phyloP scores from a whole-genome alignment of 1,139 yeast genomes.

The Kazachstania sp. region DNA sequence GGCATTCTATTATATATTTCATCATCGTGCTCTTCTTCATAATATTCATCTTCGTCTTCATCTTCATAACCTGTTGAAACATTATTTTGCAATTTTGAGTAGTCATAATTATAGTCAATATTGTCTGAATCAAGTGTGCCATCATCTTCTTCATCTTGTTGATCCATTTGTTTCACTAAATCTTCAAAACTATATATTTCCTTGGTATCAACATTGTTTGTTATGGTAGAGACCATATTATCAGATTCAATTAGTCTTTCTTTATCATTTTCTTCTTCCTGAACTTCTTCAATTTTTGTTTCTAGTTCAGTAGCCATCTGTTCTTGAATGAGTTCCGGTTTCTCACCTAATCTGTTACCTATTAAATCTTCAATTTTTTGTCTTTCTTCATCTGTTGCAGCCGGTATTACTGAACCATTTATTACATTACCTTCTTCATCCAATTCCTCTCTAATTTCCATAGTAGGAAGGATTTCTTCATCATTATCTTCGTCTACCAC shows the following conservation, averaged over 20 bases:
- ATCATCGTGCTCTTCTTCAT: constrained; percentile 7
- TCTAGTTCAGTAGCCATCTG: constrained; percentile 4
- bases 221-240: background rate
- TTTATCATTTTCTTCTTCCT: background rate
- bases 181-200: constrained; percentile 39
- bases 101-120: constrained; percentile 32
- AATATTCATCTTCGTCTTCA: constrained; percentile 5
- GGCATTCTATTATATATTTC: constrained; percentile 20
- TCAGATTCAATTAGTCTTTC: background rate
- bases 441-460: constrained; percentile 79
- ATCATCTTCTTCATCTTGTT: constrained; percentile 33
- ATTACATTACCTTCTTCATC: constrained; percentile 72
- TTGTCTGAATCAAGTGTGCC: constrained; percentile 36
- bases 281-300: constrained; percentile 2
- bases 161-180: constrained; percentile 28
- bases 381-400: constrained; percentile 13
- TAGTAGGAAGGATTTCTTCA: constrained; percentile 44
- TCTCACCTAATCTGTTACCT: background rate
- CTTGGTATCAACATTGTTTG: constrained; percentile 34
- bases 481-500: constrained; percentile 19
- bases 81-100: constrained; percentile 33
- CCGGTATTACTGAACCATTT: constrained; percentile 34
- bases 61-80: constrained; percentile 8
- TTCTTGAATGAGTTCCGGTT: background rate
- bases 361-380: constrained; percentile 17